Base-by-base conservation (phyloP, 345 rosid species). In the Moricandia moricandioides region DNA sequence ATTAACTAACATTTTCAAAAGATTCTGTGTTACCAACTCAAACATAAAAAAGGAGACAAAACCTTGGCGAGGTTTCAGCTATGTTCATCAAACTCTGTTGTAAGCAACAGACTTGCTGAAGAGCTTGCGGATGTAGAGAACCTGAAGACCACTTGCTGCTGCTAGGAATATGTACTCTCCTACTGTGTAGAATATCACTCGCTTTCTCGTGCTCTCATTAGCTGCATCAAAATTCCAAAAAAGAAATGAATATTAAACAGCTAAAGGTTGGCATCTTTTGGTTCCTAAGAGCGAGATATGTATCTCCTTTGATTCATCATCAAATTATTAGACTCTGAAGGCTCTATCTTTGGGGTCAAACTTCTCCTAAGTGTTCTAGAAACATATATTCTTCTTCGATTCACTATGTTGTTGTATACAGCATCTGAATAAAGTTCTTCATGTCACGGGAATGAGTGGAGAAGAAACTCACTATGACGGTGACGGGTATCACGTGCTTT, bases 401-500 rank as follows among this genome's bases (percentile, higher is more conserved):
- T 33, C 37, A 33, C 6, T 37, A 37, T 37, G 1, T 34, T 34
- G 8, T 4, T 14, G 14, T 14, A 21, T 51, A 12, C 21, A 18
- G 16, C 34, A n/a, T 34, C 37, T 6, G 5, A 37, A 24, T 1
- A 14, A 39, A 39, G 77, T 27, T 73, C 9, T 5, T 61, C 7
- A 1, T 2, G 8, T 31, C 49, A 60, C 21, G 8, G 8, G 0
- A 33, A 33, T 7, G 37, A 33, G 8, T 21, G 27, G 29, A 75
- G 65, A 47, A 65, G 16, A 72, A 49, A 73, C 93, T 87, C 80
- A 95, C 98, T 92, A 34, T 85, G 91, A 35, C 97, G 94, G 76
- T 95, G 99, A 18, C 99, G 88, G 55, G 89, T 65, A 78, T 95
- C 97, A 55, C 98, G 97, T 8, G 98, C 97, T 83, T 87, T 95